Base-by-base conservation (phyloP, 225 moss, liverwort and hornwort genomes). In the Sphagnum contortum region DNA sequence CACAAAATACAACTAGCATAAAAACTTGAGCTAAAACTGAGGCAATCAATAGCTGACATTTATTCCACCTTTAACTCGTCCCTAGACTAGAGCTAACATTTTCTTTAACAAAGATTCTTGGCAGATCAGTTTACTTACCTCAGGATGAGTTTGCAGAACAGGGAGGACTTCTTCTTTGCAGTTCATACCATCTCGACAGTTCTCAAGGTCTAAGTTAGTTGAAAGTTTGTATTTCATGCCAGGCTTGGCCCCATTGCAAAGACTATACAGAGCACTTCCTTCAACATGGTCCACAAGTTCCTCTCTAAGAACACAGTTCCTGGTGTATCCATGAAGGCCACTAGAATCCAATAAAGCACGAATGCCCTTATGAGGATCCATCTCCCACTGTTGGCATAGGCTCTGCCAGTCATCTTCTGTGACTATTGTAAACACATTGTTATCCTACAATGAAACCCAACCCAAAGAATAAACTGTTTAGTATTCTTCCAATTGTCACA, bases 381-480 rank as follows among this genome's bases (percentile, higher is more conserved):
- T 89, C 71, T 87, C 90, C 96, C 96, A 98, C 65, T 98, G 92
- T 62, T 86, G 88, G 73, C 88, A 92, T 68, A 98, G 74, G 69
- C 71, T 80, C 50, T 77, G 74, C 96, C 96, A 98, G 79, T 98
- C 96, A 50, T 90, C 96, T 69, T 89, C 85, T 7, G 81, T 72
- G 44, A 98, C 88, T 56, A 93, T 68, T 11, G 93, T 87, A 60
- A 98, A 93, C 52, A 83, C 80, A 67, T 93, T 90, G 63, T 93
- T 90, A 29, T 29, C 29, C 29, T 29, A 29, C 29, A 29, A 29
- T 0, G 0, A 29, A 29, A 29, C 29, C 29, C 29, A 29, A 29
- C 29, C 29, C 29, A 29, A 29, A 29, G 29, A 29, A 1, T 29
- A 29, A 29, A 29, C 29, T 29, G 29, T 29, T 29, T 29, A 29